Conservation (phyloP, 192 early-diverging fungal species). For the Coemansia sp. region DNA sequence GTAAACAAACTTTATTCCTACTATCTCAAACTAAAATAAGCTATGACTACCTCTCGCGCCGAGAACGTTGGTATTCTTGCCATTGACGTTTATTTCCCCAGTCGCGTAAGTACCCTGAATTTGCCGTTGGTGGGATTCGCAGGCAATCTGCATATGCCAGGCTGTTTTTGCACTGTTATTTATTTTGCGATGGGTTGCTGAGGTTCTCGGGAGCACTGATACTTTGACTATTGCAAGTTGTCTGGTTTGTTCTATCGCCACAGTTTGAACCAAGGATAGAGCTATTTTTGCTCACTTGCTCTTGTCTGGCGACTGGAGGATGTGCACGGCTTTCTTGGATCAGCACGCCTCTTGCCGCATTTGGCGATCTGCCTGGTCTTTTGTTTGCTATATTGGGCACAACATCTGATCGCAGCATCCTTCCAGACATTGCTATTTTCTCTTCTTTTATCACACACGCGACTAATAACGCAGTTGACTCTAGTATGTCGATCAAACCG, state of each 20-base stretch:
- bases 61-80: slow-evolving; percentile 63
- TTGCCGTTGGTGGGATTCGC: background rate
- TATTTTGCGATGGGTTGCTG: background rate
- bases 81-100: slow-evolving; percentile 69
- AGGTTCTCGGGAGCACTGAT: too few relatives aligned
- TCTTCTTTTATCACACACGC: too few relatives aligned
- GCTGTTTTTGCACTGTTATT: background rate
- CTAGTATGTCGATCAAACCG: slow-evolving; percentile 45
- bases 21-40: background rate
- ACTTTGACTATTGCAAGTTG: too few relatives aligned
- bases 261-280: background rate
- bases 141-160: background rate
- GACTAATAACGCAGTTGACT: too few relatives aligned
- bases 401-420: too few relatives aligned
- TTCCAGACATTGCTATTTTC: too few relatives aligned
- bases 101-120: slow-evolving; percentile 41
- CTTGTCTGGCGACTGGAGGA: background rate
- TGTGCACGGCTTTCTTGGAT: background rate
- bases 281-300: background rate
- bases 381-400: background rate
- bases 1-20: slow-evolving; percentile 3
- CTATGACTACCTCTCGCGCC: slow-evolving; percentile 44
- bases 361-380: background rate
- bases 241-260: background rate
- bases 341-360: background rate